Conservation (phyloP, 2,329 filamentous ascomycete species). For the Camillea tinctor region DNA sequence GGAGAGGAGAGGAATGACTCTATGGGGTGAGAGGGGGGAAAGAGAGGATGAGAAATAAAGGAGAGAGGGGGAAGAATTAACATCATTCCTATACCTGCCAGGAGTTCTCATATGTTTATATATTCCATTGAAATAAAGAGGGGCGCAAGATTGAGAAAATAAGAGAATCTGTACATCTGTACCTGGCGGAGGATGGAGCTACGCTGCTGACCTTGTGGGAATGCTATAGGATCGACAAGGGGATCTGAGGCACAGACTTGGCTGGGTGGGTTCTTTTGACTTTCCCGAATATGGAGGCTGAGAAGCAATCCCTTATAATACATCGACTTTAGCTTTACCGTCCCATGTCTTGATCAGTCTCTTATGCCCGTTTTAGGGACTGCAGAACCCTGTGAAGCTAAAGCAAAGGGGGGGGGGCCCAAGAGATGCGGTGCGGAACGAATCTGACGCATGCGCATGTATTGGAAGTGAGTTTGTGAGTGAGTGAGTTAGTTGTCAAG, state of each 20-base stretch:
- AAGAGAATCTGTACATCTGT: not conserved
- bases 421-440: not conserved
- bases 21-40: not conserved
- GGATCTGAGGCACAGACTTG: not conserved
- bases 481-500: not conserved
- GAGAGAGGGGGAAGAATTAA: not conserved
- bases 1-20: not conserved
- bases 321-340: not conserved
- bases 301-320: not conserved
- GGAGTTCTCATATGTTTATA: not conserved
- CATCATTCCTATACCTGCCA: not conserved
- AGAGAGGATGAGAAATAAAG: not conserved
- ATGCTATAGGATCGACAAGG: not conserved
- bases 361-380: not conserved
- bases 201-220: not conserved
- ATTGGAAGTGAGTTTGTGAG: not conserved
- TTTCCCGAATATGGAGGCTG: not conserved
- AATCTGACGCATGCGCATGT: not conserved
- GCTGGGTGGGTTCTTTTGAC: not conserved
- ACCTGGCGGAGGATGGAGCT: not conserved
- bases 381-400: not conserved
- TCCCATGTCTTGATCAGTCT: not conserved
- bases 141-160: not conserved
- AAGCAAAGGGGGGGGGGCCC: not conserved
- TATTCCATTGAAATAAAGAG: not conserved